Percentiles rank a stretch among this genome's conserved stretches.
Evolutionary conservation across 192 early-diverging fungal species (phyloP).

Genomic region (Backusella liffmaniae): DNA sequence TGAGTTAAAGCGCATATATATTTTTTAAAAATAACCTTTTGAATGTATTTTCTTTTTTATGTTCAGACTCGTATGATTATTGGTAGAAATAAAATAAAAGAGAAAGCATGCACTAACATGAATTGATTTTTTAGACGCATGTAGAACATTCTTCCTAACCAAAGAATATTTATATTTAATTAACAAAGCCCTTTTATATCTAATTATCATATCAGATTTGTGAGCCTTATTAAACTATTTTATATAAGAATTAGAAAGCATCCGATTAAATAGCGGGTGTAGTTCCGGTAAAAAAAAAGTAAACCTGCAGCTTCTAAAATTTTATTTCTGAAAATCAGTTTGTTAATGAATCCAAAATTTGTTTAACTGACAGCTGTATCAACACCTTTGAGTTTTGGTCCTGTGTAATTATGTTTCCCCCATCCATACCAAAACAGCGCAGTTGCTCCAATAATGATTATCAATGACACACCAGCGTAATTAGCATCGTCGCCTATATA

Average conservation of each 20-base stretch:
- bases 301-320: not conserved
- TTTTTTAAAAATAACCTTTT: not conserved
- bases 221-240: too few relatives aligned
- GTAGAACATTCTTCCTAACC: not conserved
- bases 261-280: not conserved
- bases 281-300: not conserved
- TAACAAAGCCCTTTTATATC: not conserved
- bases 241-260: not conserved
- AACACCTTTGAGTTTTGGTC: not conserved
- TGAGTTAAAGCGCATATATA: not conserved
- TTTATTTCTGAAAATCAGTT: not conserved
- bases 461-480: slow-evolving; percentile 20
- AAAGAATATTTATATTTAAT: not conserved
- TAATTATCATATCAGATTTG: too few relatives aligned
- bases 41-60: not conserved
- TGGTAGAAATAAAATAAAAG: not conserved
- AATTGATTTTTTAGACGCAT: not conserved
- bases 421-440: slow-evolving; percentile 4
- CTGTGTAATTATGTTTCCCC: slow-evolving; percentile 14
- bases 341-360: not conserved
- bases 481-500: slow-evolving; percentile 17
- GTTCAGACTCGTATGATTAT: not conserved
- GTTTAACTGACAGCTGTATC: not conserved
- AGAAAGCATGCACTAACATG: too few relatives aligned
- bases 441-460: slow-evolving; percentile 5